Conservation (phyloP, 208 protist genomes). For the Trypanosoma cruzi region DNA sequence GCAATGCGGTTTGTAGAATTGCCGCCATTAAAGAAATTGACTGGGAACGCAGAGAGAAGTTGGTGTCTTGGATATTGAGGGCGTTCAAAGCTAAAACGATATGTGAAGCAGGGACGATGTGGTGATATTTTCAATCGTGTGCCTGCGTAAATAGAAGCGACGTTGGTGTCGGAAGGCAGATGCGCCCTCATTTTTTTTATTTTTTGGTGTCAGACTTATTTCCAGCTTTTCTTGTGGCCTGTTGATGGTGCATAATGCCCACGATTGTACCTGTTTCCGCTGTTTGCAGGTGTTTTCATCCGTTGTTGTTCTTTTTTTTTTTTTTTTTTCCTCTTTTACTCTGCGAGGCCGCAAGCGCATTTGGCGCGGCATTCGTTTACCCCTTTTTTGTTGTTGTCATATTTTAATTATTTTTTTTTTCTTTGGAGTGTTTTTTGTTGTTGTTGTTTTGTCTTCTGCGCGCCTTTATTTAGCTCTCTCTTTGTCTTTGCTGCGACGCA, state of each 20-base stretch:
- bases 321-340: neutral
- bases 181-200: neutral
- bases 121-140: neutral
- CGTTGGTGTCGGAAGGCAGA: neutral
- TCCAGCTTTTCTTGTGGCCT: conserved; percentile 5
- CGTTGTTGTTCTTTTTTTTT: neutral
- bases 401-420: conserved; percentile 24
- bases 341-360: neutral
- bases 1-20: neutral
- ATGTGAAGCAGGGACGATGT: neutral
- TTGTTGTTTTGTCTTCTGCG: conserved; percentile 20
- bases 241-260: neutral
- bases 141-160: neutral
- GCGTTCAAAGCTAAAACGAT: neutral
- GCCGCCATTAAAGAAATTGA: neutral
- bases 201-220: neutral
- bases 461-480: conserved; percentile 8
- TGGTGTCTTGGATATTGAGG: neutral
- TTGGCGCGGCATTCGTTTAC: conserved; percentile 2
- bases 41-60: neutral
- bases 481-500: too few species aligned
- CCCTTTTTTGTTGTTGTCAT: neutral
- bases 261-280: neutral
- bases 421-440: conserved; percentile 12
- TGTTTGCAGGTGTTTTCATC: neutral